Percentiles rank a stretch among this genome's conserved stretches.
These are phyloP conservation scores for Hamamelis virginiana DNA, from an alignment of 164 flowering plant genomes.

Conservation along the genomic window DNA sequence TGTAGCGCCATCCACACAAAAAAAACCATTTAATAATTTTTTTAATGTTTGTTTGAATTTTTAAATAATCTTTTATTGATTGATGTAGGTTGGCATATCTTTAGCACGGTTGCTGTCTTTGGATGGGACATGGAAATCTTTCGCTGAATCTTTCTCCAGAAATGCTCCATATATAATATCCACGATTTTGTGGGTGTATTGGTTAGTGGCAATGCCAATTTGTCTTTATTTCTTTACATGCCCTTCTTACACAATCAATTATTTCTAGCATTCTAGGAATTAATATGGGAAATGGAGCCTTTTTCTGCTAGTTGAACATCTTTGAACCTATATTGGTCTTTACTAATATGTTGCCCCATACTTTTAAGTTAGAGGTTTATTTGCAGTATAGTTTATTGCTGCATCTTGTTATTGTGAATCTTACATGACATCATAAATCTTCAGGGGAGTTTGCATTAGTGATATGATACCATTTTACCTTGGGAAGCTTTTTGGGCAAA, in stretches of 20 bases:
- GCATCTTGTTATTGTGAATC: slow-evolving; percentile 4
- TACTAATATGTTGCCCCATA: slow-evolving; percentile 1
- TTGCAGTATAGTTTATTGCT: neutral
- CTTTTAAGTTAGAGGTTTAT: neutral
- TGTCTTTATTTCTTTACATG: neutral
- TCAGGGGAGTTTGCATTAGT: slow-evolving; percentile 88
- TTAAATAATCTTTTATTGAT: slow-evolving; percentile 14
- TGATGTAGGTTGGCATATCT: slow-evolving; percentile 74
- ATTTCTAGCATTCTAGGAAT: neutral
- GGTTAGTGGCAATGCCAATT: slow-evolving; percentile 37
- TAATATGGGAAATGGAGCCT: neutral
- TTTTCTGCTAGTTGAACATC: neutral
- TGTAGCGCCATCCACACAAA: too few species aligned
- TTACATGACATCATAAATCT: slow-evolving; percentile 14
- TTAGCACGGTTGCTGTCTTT: slow-evolving; percentile 52
- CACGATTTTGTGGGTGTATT: slow-evolving; percentile 87
- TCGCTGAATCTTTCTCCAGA: slow-evolving; percentile 64
- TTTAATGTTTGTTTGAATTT: slow-evolving; percentile 7
- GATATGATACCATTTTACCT: slow-evolving; percentile 85
- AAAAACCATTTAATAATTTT: too few species aligned
- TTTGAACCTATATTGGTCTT: neutral
- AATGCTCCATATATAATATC: slow-evolving; percentile 68
- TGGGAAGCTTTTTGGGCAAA: slow-evolving; percentile 67
- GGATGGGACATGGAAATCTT: slow-evolving; percentile 82
- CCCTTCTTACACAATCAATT: neutral